Percentiles rank a stretch among this genome's conserved stretches.
Conservation (phyloP, 2,329 filamentous ascomycete genomes). For the Penicillium sp. region DNA sequence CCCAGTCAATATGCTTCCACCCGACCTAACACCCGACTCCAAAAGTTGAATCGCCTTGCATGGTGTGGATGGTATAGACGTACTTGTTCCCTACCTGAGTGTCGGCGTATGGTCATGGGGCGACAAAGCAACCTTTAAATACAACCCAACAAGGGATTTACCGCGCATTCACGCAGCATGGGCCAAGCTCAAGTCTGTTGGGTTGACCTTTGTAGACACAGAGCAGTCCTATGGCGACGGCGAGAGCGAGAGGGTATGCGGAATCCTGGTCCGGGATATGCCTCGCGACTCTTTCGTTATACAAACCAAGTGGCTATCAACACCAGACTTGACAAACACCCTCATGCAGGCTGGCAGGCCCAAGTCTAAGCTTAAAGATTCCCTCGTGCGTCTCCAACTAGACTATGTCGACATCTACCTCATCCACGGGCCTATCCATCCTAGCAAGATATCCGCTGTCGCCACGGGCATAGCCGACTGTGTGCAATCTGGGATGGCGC, state of each 20-base stretch:
- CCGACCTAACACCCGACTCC: slow-evolving; percentile 16
- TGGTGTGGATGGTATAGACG: slow-evolving; percentile 22
- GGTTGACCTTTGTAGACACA: slow-evolving; percentile 46
- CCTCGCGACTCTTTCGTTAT: slow-evolving; percentile 39
- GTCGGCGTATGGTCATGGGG: slow-evolving; percentile 33
- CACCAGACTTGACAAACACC: slow-evolving; percentile 34
- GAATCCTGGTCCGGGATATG: slow-evolving; percentile 39
- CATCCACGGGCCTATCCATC: slow-evolving; percentile 47
- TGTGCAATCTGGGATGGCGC: slow-evolving; percentile 43
- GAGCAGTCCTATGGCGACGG: slow-evolving; percentile 46
- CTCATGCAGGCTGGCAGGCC: slow-evolving; percentile 34
- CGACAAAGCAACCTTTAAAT: slow-evolving; percentile 32
- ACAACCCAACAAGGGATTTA: slow-evolving; percentile 35
- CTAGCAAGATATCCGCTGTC: slow-evolving; percentile 39
- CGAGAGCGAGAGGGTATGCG: slow-evolving; percentile 44
- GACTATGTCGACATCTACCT: slow-evolving; percentile 45
- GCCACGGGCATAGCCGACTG: slow-evolving; percentile 45
- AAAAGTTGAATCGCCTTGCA: slow-evolving; percentile 23
- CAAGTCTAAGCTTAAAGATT: slow-evolving; percentile 37
- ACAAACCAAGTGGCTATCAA: slow-evolving; percentile 42
- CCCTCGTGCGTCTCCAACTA: slow-evolving; percentile 40
- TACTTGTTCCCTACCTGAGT: slow-evolving; percentile 27
- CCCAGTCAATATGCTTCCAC: slow-evolving; percentile 22
- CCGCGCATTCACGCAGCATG: slow-evolving; percentile 39
- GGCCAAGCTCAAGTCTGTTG: slow-evolving; percentile 35